These are phyloP conservation scores for Talaromyces rugulosus DNA, from an alignment of 2,329 filamentous ascomycete genomes.

Conservation along the genomic window DNA sequence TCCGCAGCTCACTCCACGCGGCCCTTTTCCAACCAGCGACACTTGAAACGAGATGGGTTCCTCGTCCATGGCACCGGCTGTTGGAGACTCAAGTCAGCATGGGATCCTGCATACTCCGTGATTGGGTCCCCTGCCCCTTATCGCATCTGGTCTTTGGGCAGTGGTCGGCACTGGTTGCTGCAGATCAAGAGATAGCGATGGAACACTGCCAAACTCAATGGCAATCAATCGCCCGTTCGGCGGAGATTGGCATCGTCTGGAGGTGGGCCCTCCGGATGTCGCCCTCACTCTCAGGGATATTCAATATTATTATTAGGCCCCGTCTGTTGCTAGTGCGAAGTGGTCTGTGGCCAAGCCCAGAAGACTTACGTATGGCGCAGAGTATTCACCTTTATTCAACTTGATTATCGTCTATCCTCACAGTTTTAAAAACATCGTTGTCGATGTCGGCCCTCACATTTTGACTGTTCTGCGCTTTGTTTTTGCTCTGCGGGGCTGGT, in stretches of 20 bases:
- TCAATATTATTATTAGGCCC: background rate
- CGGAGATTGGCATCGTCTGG: background rate
- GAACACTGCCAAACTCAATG: background rate
- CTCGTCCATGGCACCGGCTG: background rate
- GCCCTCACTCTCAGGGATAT: background rate
- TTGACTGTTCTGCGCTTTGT: background rate
- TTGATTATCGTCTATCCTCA: background rate
- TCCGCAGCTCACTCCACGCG: background rate
- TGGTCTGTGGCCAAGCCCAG: background rate
- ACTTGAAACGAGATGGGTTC: background rate
- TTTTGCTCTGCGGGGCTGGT: background rate
- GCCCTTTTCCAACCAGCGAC: background rate
- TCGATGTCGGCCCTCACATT: background rate
- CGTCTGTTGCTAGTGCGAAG: background rate
- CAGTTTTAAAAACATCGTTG: background rate
- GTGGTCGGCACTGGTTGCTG: background rate
- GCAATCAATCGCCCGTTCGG: background rate
- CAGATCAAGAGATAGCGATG: background rate
- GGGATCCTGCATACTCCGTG: background rate
- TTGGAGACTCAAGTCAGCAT: background rate
- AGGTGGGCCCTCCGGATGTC: background rate
- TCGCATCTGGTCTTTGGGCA: background rate
- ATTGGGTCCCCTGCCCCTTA: background rate
- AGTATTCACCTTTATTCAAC: background rate
- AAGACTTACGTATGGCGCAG: background rate